Evolutionary conservation across 768 basidiomycete species (phyloP), one percentile per base, ranked within the genome.

Genomic region (Lactarius trivialis): DNA sequence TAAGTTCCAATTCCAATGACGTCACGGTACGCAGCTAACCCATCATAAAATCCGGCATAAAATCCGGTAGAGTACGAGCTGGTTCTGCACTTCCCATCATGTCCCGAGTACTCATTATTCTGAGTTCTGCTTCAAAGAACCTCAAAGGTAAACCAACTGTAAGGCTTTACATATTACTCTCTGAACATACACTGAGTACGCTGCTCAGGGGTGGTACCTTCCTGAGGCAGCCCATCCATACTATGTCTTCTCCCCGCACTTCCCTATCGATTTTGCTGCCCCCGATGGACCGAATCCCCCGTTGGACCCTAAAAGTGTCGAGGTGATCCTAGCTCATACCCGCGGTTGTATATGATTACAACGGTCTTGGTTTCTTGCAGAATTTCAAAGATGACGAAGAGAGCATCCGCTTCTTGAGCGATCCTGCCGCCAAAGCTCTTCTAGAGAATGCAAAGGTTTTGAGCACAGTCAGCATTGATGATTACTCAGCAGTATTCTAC

Each of bases 401-500:
- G 56, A 73, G 77, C 61, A 71, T 76, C 45, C 79, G 81, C 53
- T 91, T 91, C 77, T 72, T 87, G 54, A 71, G 76, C 0, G 87
- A 91, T 68, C 70, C 74, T 9, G 74, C 73, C 5, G 76, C 76
- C n/a, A 77, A 79, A 65, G 67, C 72, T 17, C 83, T 86, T 67
- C 69, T 88, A 33, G 77, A 76, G 8, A 74, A 74, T 36, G 81
- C 88, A 4, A 83, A 85, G 74, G 82, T 78, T 72, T 75, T 92
- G 51, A 73, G 78, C 0, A 82, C 85, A 1, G 79, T 92, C 66
- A 77, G 79, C 52, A 74, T 73, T 5, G 71, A 77, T 33, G 83
- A 88, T 67, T 92, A 89, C 70, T 84, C 80, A 56, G 90, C 85
- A 15, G 75, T 93, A 59, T 91, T 88, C 74, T 89, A 89, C 69